phyloP scores from a whole-genome alignment of 2,329 filamentous ascomycete species.

The Fusarium annulatum region DNA sequence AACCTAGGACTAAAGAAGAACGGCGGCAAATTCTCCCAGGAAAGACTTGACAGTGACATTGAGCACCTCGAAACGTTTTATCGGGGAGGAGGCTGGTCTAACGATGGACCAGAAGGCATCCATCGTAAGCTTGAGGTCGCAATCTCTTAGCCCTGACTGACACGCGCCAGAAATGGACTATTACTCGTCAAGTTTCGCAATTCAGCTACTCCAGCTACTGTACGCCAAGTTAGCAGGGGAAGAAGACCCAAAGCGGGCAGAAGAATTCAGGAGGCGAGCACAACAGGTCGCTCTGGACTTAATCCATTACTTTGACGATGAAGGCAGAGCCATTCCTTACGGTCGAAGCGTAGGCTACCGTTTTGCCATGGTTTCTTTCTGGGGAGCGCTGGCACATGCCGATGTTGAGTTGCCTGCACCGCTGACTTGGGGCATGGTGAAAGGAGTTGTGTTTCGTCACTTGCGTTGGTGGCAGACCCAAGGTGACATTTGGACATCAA shows the following conservation, averaged over 20 bases:
- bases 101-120: slow-evolving; percentile 81
- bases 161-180: slow-evolving; percentile 77
- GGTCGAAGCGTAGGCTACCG: slow-evolving; percentile 82
- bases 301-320: slow-evolving; percentile 79
- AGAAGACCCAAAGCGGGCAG: slow-evolving; percentile 72
- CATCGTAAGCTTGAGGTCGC: slow-evolving; percentile 61
- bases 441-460: slow-evolving; percentile 79
- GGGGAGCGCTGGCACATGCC: slow-evolving; percentile 81
- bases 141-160: slow-evolving; percentile 3
- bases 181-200: slow-evolving; percentile 85
- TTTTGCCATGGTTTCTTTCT: slow-evolving; percentile 89
- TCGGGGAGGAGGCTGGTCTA: slow-evolving; percentile 84
- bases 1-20: slow-evolving; percentile 83
- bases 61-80: slow-evolving; percentile 84
- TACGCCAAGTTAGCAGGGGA: slow-evolving; percentile 78
- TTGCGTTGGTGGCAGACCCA: slow-evolving; percentile 84
- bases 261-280: slow-evolving; percentile 76
- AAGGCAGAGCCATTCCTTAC: slow-evolving; percentile 79
- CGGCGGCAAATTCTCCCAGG: slow-evolving; percentile 75
- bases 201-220: slow-evolving; percentile 81
- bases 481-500: slow-evolving; percentile 77
- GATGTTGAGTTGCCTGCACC: slow-evolving; percentile 78
- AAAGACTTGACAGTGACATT: slow-evolving; percentile 78
- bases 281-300: slow-evolving; percentile 76
- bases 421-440: slow-evolving; percentile 82